Percentiles rank a stretch among this genome's conserved stretches.
Evolutionary conservation across 169 alveolate species (phyloP).

Genomic region (Eimeria falciformis): DNA sequence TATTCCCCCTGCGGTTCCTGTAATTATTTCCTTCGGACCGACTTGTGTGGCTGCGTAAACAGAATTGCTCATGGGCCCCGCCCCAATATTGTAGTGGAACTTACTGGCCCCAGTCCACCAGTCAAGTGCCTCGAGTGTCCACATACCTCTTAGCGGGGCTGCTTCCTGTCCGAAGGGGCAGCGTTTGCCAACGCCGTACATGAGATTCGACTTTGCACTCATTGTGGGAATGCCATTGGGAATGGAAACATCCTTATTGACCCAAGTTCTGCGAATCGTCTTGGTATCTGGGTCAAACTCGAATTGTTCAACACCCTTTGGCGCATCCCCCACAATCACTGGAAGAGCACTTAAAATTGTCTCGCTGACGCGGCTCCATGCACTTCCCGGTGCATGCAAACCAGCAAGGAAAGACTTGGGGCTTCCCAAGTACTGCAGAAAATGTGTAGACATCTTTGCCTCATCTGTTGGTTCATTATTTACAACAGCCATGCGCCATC

Average conservation of each 20-base stretch:
- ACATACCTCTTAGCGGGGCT: conserved; percentile 79
- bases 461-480: conserved; percentile 77
- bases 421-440: conserved; percentile 70
- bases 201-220: conserved; percentile 76
- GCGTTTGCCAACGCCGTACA: conserved; percentile 80
- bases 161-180: conserved; percentile 77
- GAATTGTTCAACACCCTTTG: conserved; percentile 78
- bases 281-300: conserved; percentile 72
- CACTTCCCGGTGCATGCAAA: conserved; percentile 21
- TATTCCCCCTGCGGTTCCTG: conserved; percentile 79
- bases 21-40: conserved; percentile 79
- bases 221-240: conserved; percentile 80
- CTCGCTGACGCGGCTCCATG: conserved; percentile 36
- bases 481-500: conserved; percentile 80
- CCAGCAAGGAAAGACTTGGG: conserved; percentile 70
- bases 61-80: conserved; percentile 79
- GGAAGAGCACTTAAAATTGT: conserved; percentile 72
- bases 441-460: conserved; percentile 51
- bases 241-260: conserved; percentile 74
- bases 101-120: conserved; percentile 80
- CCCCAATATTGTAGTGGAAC: conserved; percentile 77
- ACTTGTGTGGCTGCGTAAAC: conserved; percentile 80
- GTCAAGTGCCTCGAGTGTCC: conserved; percentile 82
- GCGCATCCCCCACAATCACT: conserved; percentile 80
- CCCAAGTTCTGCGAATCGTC: conserved; percentile 71